Evolutionary conservation across 2,329 filamentous ascomycete species (phyloP), one percentile per base, ranked within the genome.

Genomic region (Leptographium radiaticola): DNA sequence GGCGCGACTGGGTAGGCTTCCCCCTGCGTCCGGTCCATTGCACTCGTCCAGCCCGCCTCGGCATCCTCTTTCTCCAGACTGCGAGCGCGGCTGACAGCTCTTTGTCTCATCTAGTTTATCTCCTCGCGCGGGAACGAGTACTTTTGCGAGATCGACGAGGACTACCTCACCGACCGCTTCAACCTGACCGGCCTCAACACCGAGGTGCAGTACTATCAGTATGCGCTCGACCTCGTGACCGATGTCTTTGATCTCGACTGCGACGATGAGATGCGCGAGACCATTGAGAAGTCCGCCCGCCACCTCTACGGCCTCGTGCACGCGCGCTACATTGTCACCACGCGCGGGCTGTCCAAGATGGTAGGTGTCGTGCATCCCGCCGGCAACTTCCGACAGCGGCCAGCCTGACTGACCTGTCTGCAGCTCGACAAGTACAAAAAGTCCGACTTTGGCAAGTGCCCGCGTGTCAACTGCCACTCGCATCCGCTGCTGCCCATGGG

Each of bases 401-500:
- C 6, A 5, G 39, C 11, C 39, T 11, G 39, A 40, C 20, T 42
- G 4, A 13, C 39, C 30, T 50, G 31, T n/a, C 13, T 15, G 25
- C 64, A 97, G 91, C 85, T 97, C 58, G 93, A 98, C 62, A 98
- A 98, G 70, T 98, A 95, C 71, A 98, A 98, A 67, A 95, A 95
- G 67, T 87, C 84, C 62, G 91, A 97, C 67, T 98, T 98, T 66
- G 93, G 93, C 61, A 97, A 96, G 75, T 98, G 93, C 67, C 93
- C 93, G 7, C 88, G 93, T 63, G 93, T 98, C 57, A 84, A 94
- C 75, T 98, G 93, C 73, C 84, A 94, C 64, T 87, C 86, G 12
- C 90, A 98, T 67, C 89, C 90, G 8, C 82, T 98, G 42, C 81
- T 98, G 33, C 93, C 93, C 47, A 94, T 96, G 82, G 93, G 93